Evolutionary conservation across 441 rosid species (phyloP).

Genomic region (Erysimum cheiri): DNA sequence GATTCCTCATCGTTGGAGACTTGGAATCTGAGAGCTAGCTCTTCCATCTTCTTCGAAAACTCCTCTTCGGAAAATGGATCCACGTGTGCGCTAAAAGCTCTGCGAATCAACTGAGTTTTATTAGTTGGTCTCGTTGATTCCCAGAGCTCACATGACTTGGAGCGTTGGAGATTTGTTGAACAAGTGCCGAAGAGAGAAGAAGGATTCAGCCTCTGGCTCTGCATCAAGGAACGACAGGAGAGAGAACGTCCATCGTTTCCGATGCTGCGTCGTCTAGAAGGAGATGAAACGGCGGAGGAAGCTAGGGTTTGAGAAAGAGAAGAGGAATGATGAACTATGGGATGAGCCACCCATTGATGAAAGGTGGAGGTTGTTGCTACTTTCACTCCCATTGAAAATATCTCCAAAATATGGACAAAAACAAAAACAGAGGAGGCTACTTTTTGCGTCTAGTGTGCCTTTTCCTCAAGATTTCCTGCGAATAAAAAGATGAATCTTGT

Average conservation of each 20-base stretch:
- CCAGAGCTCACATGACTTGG: slow-evolving; percentile 50
- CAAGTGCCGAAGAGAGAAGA: slow-evolving; percentile 52
- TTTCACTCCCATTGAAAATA: slow-evolving; percentile 61
- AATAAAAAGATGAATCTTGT: slow-evolving; percentile 14
- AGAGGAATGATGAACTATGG: slow-evolving; percentile 55
- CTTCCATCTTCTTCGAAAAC: slow-evolving; percentile 63
- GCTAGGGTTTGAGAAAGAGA: slow-evolving; percentile 45
- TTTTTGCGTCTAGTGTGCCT: background rate
- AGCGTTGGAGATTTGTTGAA: slow-evolving; percentile 41
- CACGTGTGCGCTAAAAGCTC: slow-evolving; percentile 58
- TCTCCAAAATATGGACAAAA: background rate
- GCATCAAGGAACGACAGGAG: slow-evolving; percentile 40
- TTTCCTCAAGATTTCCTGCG: slow-evolving; percentile 23
- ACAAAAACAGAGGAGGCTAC: slow-evolving; percentile 19
- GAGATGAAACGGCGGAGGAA: slow-evolving; percentile 56
- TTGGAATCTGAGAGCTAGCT: slow-evolving; percentile 64
- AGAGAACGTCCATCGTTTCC: slow-evolving; percentile 40
- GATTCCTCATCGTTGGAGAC: slow-evolving; percentile 43
- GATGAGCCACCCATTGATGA: slow-evolving; percentile 66
- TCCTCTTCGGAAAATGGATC: slow-evolving; percentile 74
- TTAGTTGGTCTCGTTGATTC: slow-evolving; percentile 40
- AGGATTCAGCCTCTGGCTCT: slow-evolving; percentile 47
- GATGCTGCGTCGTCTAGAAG: slow-evolving; percentile 34
- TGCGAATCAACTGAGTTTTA: slow-evolving; percentile 43
- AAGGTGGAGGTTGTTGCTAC: slow-evolving; percentile 53